Percentiles rank a stretch among this genome's conserved stretches.
phyloP scores from a whole-genome alignment of 2,329 filamentous ascomycete genomes.

The Teratosphaeria nubilosa region DNA sequence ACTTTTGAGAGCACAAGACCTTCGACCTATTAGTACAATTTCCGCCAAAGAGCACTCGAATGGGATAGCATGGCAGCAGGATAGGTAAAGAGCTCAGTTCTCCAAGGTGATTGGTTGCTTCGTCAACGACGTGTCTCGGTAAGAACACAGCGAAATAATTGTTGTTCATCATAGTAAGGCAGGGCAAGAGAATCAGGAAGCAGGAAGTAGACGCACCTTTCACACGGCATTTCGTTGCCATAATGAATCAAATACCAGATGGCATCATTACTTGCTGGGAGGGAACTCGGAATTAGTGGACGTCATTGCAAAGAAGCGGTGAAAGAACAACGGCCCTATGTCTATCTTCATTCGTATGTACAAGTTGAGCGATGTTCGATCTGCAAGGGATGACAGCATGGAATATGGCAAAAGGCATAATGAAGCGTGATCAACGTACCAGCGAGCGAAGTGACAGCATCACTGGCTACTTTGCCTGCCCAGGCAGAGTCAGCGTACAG shows the following conservation, averaged over 20 bases:
- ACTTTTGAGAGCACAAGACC: not conserved
- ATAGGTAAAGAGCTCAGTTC: constrained; percentile 41
- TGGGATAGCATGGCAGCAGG: not conserved
- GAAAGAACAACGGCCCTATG: too few relatives aligned
- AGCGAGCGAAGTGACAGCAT: too few relatives aligned
- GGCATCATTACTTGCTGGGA: not conserved
- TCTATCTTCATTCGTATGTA: too few relatives aligned
- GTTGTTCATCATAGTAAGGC: constrained; percentile 45
- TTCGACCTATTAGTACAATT: not conserved
- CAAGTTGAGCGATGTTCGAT: not conserved
- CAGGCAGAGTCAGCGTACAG: not conserved
- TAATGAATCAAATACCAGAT: too few relatives aligned
- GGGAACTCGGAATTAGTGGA: not conserved
- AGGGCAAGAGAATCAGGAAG: not conserved
- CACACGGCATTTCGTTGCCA: not conserved
- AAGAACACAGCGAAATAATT: constrained; percentile 56
- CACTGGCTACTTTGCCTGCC: not conserved
- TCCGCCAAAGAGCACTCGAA: not conserved
- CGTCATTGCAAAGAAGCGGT: not conserved
- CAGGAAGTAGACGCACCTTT: not conserved
- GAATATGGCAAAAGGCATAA: too few relatives aligned
- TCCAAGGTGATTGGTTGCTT: constrained; percentile 54
- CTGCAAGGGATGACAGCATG: not conserved
- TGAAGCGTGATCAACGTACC: too few relatives aligned
- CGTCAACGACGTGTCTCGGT: constrained; percentile 49